Conservation (phyloP, 2,329 filamentous ascomycete species). For the Arthrobotrys sphaeroides region DNA sequence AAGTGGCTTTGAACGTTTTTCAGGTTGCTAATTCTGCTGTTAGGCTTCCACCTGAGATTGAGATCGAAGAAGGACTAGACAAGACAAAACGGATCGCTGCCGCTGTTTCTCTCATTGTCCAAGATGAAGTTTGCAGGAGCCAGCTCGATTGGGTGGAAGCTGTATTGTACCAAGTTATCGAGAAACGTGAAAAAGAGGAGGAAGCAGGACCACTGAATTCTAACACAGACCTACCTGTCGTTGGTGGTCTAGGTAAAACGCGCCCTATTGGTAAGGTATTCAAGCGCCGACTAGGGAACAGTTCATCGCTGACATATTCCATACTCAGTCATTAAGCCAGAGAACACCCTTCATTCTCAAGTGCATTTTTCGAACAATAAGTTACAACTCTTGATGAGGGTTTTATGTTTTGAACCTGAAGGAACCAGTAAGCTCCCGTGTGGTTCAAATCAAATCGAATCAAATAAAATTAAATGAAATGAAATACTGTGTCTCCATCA, state of each 20-base stretch:
- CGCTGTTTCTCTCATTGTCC: conserved; percentile 75
- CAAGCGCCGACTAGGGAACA: conserved; percentile 59
- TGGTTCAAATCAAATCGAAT: too few species aligned
- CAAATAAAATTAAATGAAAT: too few species aligned
- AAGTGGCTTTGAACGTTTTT: not conserved
- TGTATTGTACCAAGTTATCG: conserved; percentile 73
- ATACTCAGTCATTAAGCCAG: conserved; percentile 65
- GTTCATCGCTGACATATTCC: not conserved
- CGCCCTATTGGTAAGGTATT: not conserved
- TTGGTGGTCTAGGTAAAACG: not conserved
- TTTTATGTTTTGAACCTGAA: conserved; percentile 15
- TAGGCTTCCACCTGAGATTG: conserved; percentile 76
- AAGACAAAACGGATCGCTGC: conserved; percentile 78
- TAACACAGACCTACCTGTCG: not conserved
- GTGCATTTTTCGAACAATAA: conserved; percentile 62
- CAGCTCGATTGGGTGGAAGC: conserved; percentile 84
- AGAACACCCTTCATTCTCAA: conserved; percentile 26
- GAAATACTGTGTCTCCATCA: too few species aligned
- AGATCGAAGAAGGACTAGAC: conserved; percentile 76
- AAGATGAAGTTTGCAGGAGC: conserved; percentile 80
- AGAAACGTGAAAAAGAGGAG: conserved; percentile 77
- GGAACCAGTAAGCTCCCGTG: conserved; percentile 61
- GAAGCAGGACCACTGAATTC: conserved; percentile 67
- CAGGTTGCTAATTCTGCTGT: conserved; percentile 55
- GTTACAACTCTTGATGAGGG: conserved; percentile 33